A percentile compares a stretch with the other conserved stretches of the same genome.
These are phyloP conservation scores for Cantharellus anzutake DNA, from an alignment of 768 basidiomycete species.

Conservation along the genomic window DNA sequence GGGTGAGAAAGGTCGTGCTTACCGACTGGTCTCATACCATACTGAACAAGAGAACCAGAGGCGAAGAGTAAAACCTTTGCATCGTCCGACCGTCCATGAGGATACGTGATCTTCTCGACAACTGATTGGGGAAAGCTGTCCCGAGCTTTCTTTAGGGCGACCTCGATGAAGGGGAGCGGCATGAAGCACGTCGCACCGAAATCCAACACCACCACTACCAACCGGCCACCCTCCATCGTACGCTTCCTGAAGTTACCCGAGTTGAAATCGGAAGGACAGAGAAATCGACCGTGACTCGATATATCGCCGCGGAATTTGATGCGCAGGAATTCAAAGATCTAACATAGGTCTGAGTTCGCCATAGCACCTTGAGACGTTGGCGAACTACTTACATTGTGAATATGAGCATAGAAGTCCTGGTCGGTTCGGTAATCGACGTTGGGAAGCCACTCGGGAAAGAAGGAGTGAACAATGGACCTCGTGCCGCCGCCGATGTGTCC, in stretches of 20 bases:
- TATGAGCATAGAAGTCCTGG: not conserved
- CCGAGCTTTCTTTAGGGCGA: not conserved
- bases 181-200: not conserved
- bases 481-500: slow-evolving; percentile 1
- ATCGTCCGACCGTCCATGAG: not conserved
- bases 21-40: too few relatives aligned
- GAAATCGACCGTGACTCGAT: not conserved
- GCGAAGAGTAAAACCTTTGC: not conserved
- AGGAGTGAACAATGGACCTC: not conserved
- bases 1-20: too few relatives aligned
- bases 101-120: not conserved
- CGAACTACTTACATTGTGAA: not conserved
- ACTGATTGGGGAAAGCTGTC: not conserved
- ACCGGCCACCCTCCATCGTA: not conserved
- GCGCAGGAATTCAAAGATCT: not conserved
- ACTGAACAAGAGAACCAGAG: not conserved
- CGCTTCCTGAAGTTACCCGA: not conserved
- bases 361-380: not conserved
- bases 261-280: slow-evolving; percentile 1
- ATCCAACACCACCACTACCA: not conserved
- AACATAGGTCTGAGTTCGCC: not conserved
- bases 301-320: not conserved
- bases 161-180: slow-evolving; percentile 1
- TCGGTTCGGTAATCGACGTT: not conserved
- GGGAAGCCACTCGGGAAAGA: not conserved